These are phyloP conservation scores for Neckera pumila DNA, from an alignment of 225 moss, liverwort and hornwort species.

Conservation along the genomic window DNA sequence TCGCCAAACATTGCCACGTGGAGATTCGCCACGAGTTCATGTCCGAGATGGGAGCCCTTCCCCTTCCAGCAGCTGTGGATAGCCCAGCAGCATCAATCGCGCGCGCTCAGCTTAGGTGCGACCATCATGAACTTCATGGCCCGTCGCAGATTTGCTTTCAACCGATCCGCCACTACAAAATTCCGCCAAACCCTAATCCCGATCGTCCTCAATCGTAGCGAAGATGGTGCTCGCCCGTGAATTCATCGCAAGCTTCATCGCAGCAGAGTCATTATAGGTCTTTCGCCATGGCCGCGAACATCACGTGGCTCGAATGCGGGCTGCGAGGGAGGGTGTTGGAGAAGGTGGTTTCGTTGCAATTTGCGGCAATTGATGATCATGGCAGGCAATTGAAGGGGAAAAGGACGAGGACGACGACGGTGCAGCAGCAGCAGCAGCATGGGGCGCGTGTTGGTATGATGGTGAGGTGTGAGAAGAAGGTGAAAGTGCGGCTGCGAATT, in stretches of 20 bases:
- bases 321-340: not conserved
- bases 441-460: not conserved
- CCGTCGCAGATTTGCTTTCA: not conserved
- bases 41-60: not conserved
- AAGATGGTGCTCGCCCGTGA: not conserved
- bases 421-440: not conserved
- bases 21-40: not conserved
- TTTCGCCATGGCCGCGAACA: not conserved
- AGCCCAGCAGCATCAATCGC: not conserved
- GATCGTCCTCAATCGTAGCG: not conserved
- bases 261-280: not conserved
- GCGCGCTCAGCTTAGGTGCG: not conserved
- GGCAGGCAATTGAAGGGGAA: not conserved
- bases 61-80: not conserved
- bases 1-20: not conserved
- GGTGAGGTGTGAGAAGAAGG: constrained; percentile 59
- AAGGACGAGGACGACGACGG: not conserved
- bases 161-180: not conserved
- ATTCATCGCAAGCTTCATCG: not conserved
- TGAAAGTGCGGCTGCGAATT: constrained; percentile 61
- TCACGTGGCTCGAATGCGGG: not conserved
- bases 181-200: not conserved
- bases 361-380: not conserved
- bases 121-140: not conserved
- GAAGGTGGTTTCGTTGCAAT: not conserved